Base-by-base conservation (phyloP, 306 rosid genomes). In the Prosopis cineraria region DNA sequence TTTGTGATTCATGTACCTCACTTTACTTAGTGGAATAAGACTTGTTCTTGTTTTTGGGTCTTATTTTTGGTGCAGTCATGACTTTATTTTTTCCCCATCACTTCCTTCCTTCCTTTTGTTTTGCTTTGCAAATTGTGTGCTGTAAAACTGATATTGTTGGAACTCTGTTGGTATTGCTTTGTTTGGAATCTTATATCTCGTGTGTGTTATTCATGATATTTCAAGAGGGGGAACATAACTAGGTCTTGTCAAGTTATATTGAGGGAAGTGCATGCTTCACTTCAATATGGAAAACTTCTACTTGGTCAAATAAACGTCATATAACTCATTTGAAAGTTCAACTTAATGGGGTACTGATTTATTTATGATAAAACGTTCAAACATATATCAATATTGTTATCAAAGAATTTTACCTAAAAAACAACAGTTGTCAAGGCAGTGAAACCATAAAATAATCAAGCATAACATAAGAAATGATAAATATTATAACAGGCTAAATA, bases 291-390 rank as follows among this genome's bases (percentile, higher is more conserved):
- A 60, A 70, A 66, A 31, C 79, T 40, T 68, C 45, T 79, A 45
- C 63, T 72, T 56, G 53, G 45, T 52, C 31, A 76, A 79, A 65
- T 71, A 68, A 73, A 44, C 70, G 27, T 64, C 71, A 44, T 64
- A 41, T 72, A 70, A 50, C 43, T 53, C 76, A 40, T 58, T 48
- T 71, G 78, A 76, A 79, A 77, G 30, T 75, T 76, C 65, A 82
- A 82, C 62, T 4, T 34, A 68, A 63, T 11, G 17, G 24, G 37
- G 10, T 7, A 16, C 48, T 76, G 63, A 71, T 34, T 76, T 68
- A 68, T 70, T 77, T 70, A 30, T 66, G 44, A 78, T 64, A 84
- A 84, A 84, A 84, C 45, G 64, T 41, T 74, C 77, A 74, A 82
- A 68, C 67, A 8, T 44, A 41, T 66, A 50, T 12, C 27, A 59